phyloP scores from a whole-genome alignment of 176 grass and related monocot species.

The Rhynchospora pubera region DNA sequence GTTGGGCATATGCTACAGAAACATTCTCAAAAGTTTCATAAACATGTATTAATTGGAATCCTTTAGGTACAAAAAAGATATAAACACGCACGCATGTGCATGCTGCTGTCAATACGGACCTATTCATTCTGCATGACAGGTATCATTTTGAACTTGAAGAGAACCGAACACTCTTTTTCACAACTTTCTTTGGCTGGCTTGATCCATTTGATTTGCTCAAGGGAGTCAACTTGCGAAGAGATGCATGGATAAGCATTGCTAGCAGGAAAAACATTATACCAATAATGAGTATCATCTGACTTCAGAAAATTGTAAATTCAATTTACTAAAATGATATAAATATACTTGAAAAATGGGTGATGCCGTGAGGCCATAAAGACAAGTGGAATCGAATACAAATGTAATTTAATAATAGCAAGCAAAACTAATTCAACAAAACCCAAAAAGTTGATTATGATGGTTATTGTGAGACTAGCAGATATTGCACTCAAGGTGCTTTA shows the following conservation, averaged over 20 bases:
- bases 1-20: not conserved
- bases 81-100: too few species aligned
- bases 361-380: not conserved
- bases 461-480: not conserved
- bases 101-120: not conserved
- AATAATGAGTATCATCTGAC: not conserved
- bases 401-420: not conserved
- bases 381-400: not conserved
- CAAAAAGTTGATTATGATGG: not conserved
- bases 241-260: conserved; percentile 84
- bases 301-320: not conserved
- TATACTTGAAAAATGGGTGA: not conserved
- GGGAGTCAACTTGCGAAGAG: conserved; percentile 78
- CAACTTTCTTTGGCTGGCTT: conserved; percentile 34
- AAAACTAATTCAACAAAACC: not conserved
- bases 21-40: not conserved
- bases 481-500: not conserved
- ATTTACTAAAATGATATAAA: not conserved
- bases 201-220: conserved; percentile 36
- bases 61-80: not conserved
- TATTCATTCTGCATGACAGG: not conserved
- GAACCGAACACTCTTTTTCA: conserved; percentile 30
- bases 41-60: not conserved
- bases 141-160: conserved; percentile 12
- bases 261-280: conserved; percentile 18